Evolutionary conservation across 768 basidiomycete species (phyloP), one percentile per base, ranked within the genome.

Genomic region (Lentinula detonsa): DNA sequence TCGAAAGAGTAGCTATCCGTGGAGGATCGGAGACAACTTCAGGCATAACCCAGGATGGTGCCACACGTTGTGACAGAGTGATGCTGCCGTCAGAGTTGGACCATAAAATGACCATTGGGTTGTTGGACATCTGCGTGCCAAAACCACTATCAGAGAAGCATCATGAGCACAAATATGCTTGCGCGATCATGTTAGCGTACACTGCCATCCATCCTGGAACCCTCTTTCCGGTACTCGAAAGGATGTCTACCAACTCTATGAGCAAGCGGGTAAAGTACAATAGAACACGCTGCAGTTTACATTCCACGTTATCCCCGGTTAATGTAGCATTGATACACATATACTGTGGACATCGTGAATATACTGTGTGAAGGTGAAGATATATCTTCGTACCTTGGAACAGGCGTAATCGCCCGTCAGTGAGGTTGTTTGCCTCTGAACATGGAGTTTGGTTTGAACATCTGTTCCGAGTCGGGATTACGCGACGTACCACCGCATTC

Each of bases 81-180:
- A 88, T 74, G 21, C 76, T 70, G 9, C 85, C 84, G 64, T 88
- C 83, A 13, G 72, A 69, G 67, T 88, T 86, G 6, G 81, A 73
- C 89, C 88, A 91, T 77, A 85, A 81, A 34, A 90, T 85, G 61
- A 91, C 85, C 87, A 91, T 89, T 0, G 84, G 80, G 5, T 79
- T 74, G 64, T 78, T 73, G 1, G 76, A 68, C 86, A 88, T 87
- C 60, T 70, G 65, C 8, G 61, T 64, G 23, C 86, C 86, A 65
- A 85, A 88, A 4, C 86, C 86, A 67, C 86, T 88, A 65, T 9
- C 65, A 23, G 50, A 53, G 58, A 7, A 54, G 18, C 11, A 18
- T 52, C 28, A 3, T 35, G n/a, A 33, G 49, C 16, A 35, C 3
- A 60, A 42, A 43, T 31, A 42, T 21, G 46, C 21, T 48, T 28